Percentiles rank a stretch among this genome's conserved stretches.
These are phyloP conservation scores for Sergeia podlipaevii DNA, from an alignment of 208 protist genomes.

Conservation along the genomic window DNA sequence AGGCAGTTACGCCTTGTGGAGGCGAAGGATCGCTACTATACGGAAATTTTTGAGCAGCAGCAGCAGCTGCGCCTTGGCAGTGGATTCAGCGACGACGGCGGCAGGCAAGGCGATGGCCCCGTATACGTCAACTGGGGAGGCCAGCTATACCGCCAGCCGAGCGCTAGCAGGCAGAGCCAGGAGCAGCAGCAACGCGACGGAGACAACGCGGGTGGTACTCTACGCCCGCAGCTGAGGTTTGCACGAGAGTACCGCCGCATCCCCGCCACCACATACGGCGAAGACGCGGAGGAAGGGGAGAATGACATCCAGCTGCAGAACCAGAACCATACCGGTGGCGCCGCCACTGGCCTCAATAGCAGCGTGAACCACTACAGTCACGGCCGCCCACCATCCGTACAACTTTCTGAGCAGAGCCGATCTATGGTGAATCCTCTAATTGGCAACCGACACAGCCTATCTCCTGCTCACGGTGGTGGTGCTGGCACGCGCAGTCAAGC, in stretches of 20 bases:
- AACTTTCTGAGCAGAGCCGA: conserved; percentile 7
- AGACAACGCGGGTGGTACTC: no score
- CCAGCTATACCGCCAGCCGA: conserved; percentile 62
- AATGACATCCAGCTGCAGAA: no score
- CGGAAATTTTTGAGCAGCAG: conserved; percentile 38
- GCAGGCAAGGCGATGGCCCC: conserved; percentile 16
- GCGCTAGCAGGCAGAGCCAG: conserved; percentile 12
- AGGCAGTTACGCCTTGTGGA: conserved; percentile 76
- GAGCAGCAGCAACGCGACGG: conserved; percentile 16
- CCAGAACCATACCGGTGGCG: not conserved
- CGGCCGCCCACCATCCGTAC: not conserved
- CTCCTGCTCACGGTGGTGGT: conserved; percentile 8
- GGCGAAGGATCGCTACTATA: conserved; percentile 62
- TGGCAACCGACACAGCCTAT: conserved; percentile 28
- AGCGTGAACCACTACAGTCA: conserved; percentile 1
- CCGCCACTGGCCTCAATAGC: conserved; percentile 1
- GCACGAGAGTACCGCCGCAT: conserved; percentile 55
- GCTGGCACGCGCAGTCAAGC: not conserved
- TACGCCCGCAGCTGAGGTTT: conserved; percentile 71
- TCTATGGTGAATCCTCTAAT: conserved; percentile 36
- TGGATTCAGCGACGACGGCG: conserved; percentile 9
- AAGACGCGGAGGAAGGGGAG: not conserved
- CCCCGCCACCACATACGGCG: conserved; percentile 36
- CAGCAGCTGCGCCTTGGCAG: not conserved
- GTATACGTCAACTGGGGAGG: conserved; percentile 82